phyloP scores from a whole-genome alignment of 2,329 filamentous ascomycete genomes.

The Lachnellula willkommii region DNA sequence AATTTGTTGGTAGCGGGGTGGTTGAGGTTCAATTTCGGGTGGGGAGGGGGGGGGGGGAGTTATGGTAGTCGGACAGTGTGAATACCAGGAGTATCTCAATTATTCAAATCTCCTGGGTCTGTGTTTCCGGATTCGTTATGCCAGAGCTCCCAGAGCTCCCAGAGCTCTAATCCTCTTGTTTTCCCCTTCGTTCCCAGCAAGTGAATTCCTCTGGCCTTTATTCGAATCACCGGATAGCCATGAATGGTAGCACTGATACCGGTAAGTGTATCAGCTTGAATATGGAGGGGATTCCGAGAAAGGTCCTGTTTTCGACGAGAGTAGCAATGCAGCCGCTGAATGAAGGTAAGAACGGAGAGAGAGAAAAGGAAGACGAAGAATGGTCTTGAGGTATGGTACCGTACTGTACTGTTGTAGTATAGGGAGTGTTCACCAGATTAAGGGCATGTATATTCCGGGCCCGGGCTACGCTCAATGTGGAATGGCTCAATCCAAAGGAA shows the following conservation, averaged over 20 bases:
- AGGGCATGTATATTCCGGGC: too few relatives aligned
- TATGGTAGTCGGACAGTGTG: not conserved
- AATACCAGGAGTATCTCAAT: not conserved
- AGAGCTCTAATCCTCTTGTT: slow-evolving; percentile 9
- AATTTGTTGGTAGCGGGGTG: slow-evolving; percentile 1
- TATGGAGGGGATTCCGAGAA: slow-evolving; percentile 4
- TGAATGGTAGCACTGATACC: slow-evolving; percentile 19
- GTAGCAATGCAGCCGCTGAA: not conserved
- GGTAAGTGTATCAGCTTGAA: slow-evolving; percentile 14
- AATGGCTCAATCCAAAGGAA: not conserved
- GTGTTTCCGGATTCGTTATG: not conserved
- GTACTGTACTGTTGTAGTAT: not conserved
- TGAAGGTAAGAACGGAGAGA: not conserved
- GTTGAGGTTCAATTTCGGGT: not conserved
- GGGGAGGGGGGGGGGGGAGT: not conserved
- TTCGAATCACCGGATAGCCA: slow-evolving; percentile 22
- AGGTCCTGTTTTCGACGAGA: not conserved
- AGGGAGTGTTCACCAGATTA: too few relatives aligned
- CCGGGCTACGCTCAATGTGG: too few relatives aligned
- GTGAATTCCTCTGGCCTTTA: slow-evolving; percentile 12
- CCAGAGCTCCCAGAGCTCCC: not conserved
- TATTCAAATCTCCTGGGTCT: not conserved
- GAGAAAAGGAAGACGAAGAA: not conserved
- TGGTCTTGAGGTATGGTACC: not conserved
- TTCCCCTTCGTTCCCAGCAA: slow-evolving; percentile 10